These are phyloP conservation scores for Ogataea sp. DNA, from an alignment of 805 yeast genomes.

Conservation along the genomic window DNA sequence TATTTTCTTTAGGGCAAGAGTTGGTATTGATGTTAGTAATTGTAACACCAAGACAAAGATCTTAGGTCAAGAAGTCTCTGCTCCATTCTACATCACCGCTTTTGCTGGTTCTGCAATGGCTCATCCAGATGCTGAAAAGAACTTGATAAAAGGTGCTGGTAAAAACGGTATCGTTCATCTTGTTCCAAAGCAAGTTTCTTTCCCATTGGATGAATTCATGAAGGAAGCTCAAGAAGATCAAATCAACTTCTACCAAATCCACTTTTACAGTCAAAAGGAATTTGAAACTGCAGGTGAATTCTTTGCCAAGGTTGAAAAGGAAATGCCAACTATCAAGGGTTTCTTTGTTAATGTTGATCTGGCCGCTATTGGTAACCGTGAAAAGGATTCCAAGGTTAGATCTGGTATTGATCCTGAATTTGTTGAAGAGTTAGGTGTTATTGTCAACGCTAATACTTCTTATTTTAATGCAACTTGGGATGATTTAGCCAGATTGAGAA, in stretches of 20 bases:
- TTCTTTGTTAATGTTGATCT: constrained; percentile 82
- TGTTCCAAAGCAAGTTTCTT: constrained; percentile 82
- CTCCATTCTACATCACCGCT: constrained; percentile 83
- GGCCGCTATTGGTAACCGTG: constrained; percentile 77
- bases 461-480: constrained; percentile 47
- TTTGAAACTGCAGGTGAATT: constrained; percentile 37
- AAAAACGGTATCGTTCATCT: constrained; percentile 61
- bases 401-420: constrained; percentile 36
- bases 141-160: constrained; percentile 68
- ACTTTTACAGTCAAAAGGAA: constrained; percentile 55
- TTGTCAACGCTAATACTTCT: constrained; percentile 6
- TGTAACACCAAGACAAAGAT: constrained; percentile 56
- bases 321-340: constrained; percentile 57
- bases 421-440: constrained; percentile 7
- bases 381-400: constrained; percentile 72
- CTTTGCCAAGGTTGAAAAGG: constrained; percentile 16
- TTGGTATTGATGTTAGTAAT: constrained; percentile 63
- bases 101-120: constrained; percentile 85
- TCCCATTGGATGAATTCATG: constrained; percentile 69
- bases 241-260: constrained; percentile 75
- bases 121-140: constrained; percentile 79
- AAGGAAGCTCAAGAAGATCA: constrained; percentile 54
- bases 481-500: constrained; percentile 44
- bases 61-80: constrained; percentile 54
- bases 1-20: constrained; percentile 74